Evolutionary conservation across 768 basidiomycete species (phyloP).

Genomic region (Tremella fuciformis): DNA sequence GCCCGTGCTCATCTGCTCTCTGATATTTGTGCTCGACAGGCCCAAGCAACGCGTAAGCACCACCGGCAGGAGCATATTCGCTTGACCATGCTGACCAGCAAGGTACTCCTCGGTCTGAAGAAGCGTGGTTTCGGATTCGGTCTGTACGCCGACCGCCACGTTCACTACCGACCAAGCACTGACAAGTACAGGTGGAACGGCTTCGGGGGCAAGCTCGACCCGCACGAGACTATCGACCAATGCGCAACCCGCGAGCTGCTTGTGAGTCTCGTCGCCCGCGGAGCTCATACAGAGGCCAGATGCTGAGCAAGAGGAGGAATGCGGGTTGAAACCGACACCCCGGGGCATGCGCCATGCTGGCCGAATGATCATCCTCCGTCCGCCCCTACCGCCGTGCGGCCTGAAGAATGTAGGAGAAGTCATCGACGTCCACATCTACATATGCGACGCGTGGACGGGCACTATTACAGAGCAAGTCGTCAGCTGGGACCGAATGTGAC

Average conservation of each 20-base stretch:
- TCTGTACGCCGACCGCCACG: slow-evolving; percentile 30
- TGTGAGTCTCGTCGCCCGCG: slow-evolving; percentile 46
- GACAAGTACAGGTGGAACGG: slow-evolving; percentile 68
- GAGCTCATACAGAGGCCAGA: not conserved
- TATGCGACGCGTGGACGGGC: slow-evolving; percentile 66
- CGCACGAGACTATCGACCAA: slow-evolving; percentile 64
- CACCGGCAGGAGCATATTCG: no score
- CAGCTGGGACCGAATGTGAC: not conserved
- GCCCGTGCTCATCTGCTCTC: slow-evolving; percentile 13
- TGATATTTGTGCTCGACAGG: slow-evolving; percentile 37
- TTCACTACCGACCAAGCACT: not conserved
- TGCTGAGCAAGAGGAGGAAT: slow-evolving; percentile 66
- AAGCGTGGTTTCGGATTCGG: slow-evolving; percentile 46
- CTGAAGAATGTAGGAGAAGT: not conserved
- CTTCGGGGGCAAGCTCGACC: slow-evolving; percentile 83
- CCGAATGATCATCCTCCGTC: slow-evolving; percentile 58
- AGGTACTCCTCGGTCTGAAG: slow-evolving; percentile 49
- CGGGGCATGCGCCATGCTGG: slow-evolving; percentile 65
- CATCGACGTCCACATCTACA: slow-evolving; percentile 56
- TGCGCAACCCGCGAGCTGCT: slow-evolving; percentile 68
- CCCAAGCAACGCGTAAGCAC: slow-evolving; percentile 14
- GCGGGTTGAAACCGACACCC: slow-evolving; percentile 64
- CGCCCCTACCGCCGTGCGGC: not conserved
- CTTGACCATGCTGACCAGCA: slow-evolving; percentile 1
- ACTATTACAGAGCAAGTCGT: slow-evolving; percentile 63